Base-by-base conservation (phyloP, 495 filamentous ascomycete species). In the Aspergillus wentii region DNA sequence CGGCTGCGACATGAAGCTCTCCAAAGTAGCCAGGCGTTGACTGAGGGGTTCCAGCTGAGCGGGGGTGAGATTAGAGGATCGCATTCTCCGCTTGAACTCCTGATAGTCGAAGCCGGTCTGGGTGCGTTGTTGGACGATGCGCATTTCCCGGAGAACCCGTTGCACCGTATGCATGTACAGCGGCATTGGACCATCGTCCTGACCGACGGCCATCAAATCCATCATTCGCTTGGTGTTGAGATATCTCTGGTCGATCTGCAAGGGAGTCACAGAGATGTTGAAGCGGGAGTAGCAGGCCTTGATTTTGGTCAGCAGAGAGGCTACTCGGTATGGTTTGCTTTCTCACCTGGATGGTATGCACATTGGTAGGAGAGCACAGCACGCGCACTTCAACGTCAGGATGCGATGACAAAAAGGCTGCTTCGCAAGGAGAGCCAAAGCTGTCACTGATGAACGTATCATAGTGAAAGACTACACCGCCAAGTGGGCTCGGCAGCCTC, bases 391-490 rank as follows among this genome's bases (percentile, higher is more conserved):
- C 67, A 35, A 84, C 70, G 10, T 61, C 56, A 0, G 59, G 39
- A 44, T 70, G 49, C 1, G 77, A 75, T 11, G 76, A 71, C 0
- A 90, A 61, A 45, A 72, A 86, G 0, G 83, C 85, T 0, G 75
- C 82, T 48, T 90, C 85, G 43, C 83, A 87, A 1, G 75, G 68
- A 2, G 69, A 68, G 23, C 67, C 67, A n/a, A 65, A 56, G n/a
- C 51, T 51, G 27, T 73, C 71, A 2, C 74, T 69, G 4, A 65
- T 76, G 46, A 77, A 81, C 0, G 71, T 71, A 46, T 83, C 81
- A 46, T 80, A 86, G 38, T 85, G 82, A 40, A 86, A 88, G 4
- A 83, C 74, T 14, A 86, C 66, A 0, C 72, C 84, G 0, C 82
- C 69, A 4, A 86, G 58, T 0, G 82, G 77, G 6, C 64, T 60